Percentiles rank a stretch among this genome's conserved stretches.
These are phyloP conservation scores for Glaciozyma martinii DNA, from an alignment of 768 basidiomycete species.

Conservation along the genomic window DNA sequence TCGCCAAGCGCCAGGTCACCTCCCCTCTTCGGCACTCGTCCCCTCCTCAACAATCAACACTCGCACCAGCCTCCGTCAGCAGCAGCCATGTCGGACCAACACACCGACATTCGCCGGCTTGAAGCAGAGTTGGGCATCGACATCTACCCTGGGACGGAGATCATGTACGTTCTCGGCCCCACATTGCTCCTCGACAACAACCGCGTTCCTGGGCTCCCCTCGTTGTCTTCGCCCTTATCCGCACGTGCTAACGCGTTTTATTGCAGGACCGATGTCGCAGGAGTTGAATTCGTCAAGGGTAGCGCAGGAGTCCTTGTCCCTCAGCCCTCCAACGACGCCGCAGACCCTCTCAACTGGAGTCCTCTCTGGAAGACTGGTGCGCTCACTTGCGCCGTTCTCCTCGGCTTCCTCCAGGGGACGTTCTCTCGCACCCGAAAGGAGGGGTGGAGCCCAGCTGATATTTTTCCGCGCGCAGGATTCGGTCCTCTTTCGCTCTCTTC, in stretches of 20 bases:
- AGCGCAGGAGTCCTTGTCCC: neutral
- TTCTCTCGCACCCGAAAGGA: no score
- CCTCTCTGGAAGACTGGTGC: neutral
- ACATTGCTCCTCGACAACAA: no score
- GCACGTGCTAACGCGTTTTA: neutral
- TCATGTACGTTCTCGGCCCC: neutral
- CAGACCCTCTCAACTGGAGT: neutral
- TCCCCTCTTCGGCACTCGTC: no score
- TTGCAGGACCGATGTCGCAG: neutral
- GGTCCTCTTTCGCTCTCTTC: neutral
- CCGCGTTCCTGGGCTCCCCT: no score
- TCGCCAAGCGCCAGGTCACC: no score
- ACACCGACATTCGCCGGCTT: neutral
- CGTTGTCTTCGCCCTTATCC: no score
- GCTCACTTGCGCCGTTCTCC: neutral
- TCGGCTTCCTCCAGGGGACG: neutral
- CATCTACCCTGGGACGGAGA: neutral
- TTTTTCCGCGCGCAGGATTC: neutral
- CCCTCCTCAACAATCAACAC: no score
- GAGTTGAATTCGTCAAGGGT: neutral
- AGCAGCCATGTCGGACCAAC: neutral
- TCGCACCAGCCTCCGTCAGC: no score
- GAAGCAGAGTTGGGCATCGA: neutral
- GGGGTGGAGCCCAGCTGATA: neutral
- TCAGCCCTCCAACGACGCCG: neutral